These are phyloP conservation scores for Eimeria mitis DNA, from an alignment of 169 alveolate species.

Conservation along the genomic window DNA sequence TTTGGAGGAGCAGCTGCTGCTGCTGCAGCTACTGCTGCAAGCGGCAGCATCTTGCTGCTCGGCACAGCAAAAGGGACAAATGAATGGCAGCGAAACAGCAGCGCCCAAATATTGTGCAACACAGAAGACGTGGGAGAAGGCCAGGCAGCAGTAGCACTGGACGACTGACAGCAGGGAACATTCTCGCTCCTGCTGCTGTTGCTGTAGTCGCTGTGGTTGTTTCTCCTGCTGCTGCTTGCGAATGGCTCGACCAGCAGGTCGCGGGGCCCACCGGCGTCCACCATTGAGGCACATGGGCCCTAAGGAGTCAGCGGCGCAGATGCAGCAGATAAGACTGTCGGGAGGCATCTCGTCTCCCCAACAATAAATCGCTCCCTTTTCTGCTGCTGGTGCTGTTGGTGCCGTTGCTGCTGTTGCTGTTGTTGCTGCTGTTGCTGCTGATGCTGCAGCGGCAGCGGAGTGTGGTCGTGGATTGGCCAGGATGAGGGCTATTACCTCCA, in stretches of 20 bases:
- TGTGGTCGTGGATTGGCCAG: neutral
- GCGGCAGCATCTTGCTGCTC: constrained; percentile 1
- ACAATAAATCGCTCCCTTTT: neutral
- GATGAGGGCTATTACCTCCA: constrained; percentile 77
- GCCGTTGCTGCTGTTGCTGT: neutral
- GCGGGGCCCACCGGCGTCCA: constrained; percentile 14
- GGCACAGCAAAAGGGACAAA: constrained; percentile 56
- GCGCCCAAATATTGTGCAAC: neutral
- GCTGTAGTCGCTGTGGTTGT: neutral
- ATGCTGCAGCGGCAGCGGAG: neutral
- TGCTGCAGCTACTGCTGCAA: constrained; percentile 7
- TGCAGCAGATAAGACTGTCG: constrained; percentile 25
- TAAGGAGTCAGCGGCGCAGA: constrained; percentile 14
- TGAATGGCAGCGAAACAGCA: neutral
- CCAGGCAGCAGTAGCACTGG: constrained; percentile 52
- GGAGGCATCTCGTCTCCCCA: constrained; percentile 32
- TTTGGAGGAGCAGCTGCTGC: neutral
- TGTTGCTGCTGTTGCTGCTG: neutral
- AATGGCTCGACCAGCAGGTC: neutral
- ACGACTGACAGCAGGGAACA: constrained; percentile 39
- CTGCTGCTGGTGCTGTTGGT: constrained; percentile 1
- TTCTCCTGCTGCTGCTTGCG: constrained; percentile 6
- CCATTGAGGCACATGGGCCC: constrained; percentile 28
- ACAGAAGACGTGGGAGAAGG: constrained; percentile 47
- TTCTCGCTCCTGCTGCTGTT: neutral